These are phyloP conservation scores for Ceriops decandra DNA, from an alignment of 345 rosid genomes.

Conservation along the genomic window DNA sequence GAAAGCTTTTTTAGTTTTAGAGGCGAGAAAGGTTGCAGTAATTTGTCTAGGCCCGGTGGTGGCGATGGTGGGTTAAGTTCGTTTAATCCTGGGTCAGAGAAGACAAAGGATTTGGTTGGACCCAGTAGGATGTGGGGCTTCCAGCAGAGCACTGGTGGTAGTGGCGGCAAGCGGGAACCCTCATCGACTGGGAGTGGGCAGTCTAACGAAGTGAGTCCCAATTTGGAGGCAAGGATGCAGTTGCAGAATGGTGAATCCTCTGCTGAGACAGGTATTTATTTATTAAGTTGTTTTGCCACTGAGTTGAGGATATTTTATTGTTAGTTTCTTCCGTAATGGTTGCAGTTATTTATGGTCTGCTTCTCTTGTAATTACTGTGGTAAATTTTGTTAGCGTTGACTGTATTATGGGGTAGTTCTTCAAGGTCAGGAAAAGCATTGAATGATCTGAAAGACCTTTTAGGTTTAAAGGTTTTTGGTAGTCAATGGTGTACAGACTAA, in stretches of 20 bases:
- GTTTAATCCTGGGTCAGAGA: conserved; percentile 30
- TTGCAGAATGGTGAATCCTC: conserved; percentile 67
- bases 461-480: neutral
- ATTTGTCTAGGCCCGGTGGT: conserved; percentile 56
- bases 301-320: neutral
- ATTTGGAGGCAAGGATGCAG: conserved; percentile 44
- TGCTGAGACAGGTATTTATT: conserved; percentile 48
- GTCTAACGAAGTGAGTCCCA: conserved; percentile 59
- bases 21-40: conserved; percentile 65
- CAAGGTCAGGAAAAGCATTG: no score
- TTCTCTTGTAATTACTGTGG: no score
- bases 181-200: conserved; percentile 48
- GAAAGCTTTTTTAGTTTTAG: conserved; percentile 69
- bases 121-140: conserved; percentile 39
- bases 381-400: no score
- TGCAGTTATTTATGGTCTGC: neutral
- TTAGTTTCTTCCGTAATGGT: neutral
- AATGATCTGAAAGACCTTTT: no score
- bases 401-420: no score
- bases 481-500: neutral
- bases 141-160: conserved; percentile 39
- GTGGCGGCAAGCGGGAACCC: conserved; percentile 39
- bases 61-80: conserved; percentile 39
- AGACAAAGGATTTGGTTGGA: conserved; percentile 50
- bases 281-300: neutral